Base-by-base conservation (phyloP, 2,329 filamentous ascomycete genomes). In the Penicillium hesseltinei region DNA sequence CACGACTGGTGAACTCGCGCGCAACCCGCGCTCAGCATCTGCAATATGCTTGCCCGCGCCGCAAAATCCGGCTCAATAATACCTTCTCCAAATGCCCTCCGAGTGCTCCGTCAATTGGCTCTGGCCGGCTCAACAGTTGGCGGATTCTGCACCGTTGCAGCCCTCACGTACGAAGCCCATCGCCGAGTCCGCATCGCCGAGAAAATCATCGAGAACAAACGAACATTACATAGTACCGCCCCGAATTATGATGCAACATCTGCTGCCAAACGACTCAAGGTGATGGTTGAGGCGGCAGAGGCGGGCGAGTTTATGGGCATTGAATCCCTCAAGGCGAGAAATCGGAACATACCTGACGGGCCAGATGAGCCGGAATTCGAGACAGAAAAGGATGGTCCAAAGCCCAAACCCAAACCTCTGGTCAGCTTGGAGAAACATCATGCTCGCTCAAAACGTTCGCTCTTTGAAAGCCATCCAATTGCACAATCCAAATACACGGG, bases 221-320 rank as follows among this genome's bases (percentile, higher is more conserved):
- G 75, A 47, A 72, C 69, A 42, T 56, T 78, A 9, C 75, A 75
- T 51, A 70, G 74, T 36, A 74, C 74, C 33, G 73, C 75, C 11
- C 74, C 75, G 1, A 74, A 75, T 48, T 77, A 77, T 65, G 68
- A 75, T 74, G 71, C 75, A 46, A 72, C 71, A 23, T 66, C 70
- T 40, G 71, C 75, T 15, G 71, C 74, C 21, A 68, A 61, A 42
- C 67, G 72, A 38, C 64, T 78, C 10, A 70, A 72, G 7, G 66
- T 67, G 11, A 78, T 78, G 74, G 75, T 78, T 60, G 75, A 77
- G 46, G 75, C 75, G 3, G 77, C 77, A 2, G 77, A 78, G 57
- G 72, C 73, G 2, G 76, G 75, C 1, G 75, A 78, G 23, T 77
- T 77, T 42, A 69, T 72, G 54, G 73, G 75, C 0, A 48, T 77